Evolutionary conservation across 306 rosid species (phyloP), one percentile per base, ranked within the genome.

Genomic region (Lathyrus aphaca): DNA sequence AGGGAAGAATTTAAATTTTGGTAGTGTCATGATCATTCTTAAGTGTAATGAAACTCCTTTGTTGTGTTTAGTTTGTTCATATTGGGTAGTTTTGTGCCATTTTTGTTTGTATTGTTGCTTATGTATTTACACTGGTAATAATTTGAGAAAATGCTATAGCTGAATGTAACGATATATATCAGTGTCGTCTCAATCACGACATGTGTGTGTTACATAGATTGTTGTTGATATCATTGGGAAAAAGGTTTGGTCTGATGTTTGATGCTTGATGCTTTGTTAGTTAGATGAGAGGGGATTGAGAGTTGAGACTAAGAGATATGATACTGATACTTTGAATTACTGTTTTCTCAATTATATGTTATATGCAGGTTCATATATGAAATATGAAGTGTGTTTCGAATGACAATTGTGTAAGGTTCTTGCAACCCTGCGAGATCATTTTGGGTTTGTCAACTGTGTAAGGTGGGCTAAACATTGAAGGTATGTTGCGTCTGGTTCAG

Each of bases 391-490:
- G 88, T 82, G 91, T 91, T 60, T 77, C 91, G 48, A 75, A 73
- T 59, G 88, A 86, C 77, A 69, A 84, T 84, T 53, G 96, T 81
- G 23, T 68, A 89, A 92, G 92, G 96, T 95, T 82, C 96, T 95
- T 69, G 99, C 99, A 30, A 95, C 97, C 23, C 85, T 95, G 49
- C 87, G 99, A 38, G 99, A 95, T 86, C 99, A 95, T 77, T 95
- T 95, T 64, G 99, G 99, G 59, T 91, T 97, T 45, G 99, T 95
- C 63, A 95, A 95, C 76, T 95, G 99, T 74, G 99, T 95, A 61
- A 86, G 99, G 84, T 95, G 99, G 99, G 97, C 99, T 29, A 95
- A 87, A 77, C 95, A 95, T 37, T 96, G 99, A 25, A 89, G 88
- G 61, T 91, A 76, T 82, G 82, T 95, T 42, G 99, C 99, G 5